A percentile compares a stretch with the other conserved stretches of the same genome.
These are phyloP conservation scores for Amoeboaphelidium protococcarum DNA, from an alignment of 371 early-diverging fungal species.

Conservation along the genomic window DNA sequence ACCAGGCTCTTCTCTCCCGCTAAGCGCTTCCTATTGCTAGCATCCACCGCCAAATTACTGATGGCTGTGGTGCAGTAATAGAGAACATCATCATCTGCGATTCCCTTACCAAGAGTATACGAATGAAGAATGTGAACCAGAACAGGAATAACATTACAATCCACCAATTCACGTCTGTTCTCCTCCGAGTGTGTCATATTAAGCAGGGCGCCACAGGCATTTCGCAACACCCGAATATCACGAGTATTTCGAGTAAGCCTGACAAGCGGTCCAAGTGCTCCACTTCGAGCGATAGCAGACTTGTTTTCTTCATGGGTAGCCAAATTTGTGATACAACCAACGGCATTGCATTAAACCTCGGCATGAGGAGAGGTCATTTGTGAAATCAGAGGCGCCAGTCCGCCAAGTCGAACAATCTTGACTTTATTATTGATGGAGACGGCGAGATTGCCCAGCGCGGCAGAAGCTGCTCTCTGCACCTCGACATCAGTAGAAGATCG, in stretches of 20 bases:
- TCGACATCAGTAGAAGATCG: constrained; percentile 50
- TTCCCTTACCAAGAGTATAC: background rate
- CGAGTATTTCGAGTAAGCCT: constrained; percentile 44
- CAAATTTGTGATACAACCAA: constrained; percentile 80
- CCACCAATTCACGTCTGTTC: constrained; percentile 56
- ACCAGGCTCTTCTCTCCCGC: constrained; percentile 48
- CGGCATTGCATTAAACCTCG: constrained; percentile 80
- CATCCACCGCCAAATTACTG: constrained; percentile 75
- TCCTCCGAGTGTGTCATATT: constrained; percentile 79
- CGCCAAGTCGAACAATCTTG: constrained; percentile 57
- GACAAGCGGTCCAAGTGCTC: constrained; percentile 44
- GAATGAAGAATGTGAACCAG: constrained; percentile 47
- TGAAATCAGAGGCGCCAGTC: constrained; percentile 58
- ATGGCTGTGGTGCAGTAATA: constrained; percentile 76
- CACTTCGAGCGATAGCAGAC: constrained; percentile 52
- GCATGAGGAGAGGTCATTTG: constrained; percentile 62
- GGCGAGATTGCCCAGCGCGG: constrained; percentile 70
- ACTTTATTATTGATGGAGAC: constrained; percentile 56
- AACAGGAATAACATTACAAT: constrained; percentile 58
- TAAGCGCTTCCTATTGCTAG: constrained; percentile 33
- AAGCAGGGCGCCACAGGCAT: constrained; percentile 71
- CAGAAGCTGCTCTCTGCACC: constrained; percentile 63
- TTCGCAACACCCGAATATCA: constrained; percentile 66
- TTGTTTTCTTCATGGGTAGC: constrained; percentile 78
- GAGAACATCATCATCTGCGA: constrained; percentile 51